These are phyloP conservation scores for Stephania yunnanensis DNA, from an alignment of 164 flowering plant genomes.

Conservation along the genomic window DNA sequence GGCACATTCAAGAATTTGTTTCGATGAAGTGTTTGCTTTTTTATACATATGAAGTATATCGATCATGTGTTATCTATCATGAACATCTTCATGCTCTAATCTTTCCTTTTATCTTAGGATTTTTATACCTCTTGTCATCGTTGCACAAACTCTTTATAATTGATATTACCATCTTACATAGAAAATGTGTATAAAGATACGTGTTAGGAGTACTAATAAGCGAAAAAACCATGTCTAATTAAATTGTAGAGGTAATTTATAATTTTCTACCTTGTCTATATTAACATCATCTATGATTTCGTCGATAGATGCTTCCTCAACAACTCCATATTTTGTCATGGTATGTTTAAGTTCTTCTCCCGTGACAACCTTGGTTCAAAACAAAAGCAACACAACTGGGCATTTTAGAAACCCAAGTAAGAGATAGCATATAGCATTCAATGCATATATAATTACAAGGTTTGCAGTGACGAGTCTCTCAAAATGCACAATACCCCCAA, in stretches of 20 bases:
- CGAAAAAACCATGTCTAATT: neutral
- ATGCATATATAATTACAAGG: too few relatives aligned
- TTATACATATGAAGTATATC: too few relatives aligned
- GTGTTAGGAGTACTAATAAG: neutral
- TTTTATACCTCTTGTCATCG: constrained; percentile 71
- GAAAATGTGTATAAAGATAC: neutral
- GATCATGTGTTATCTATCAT: neutral
- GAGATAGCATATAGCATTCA: too few relatives aligned
- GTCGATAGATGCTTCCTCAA: constrained; percentile 78
- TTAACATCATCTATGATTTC: constrained; percentile 80
- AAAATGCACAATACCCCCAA: neutral
- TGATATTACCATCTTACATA: constrained; percentile 73
- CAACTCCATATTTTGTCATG: constrained; percentile 70
- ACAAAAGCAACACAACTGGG: neutral
- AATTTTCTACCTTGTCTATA: constrained; percentile 39
- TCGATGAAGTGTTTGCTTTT: too few relatives aligned
- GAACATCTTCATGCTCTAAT: constrained; percentile 3
- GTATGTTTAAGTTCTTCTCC: constrained; percentile 85
- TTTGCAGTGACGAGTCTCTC: neutral
- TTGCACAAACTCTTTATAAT: constrained; percentile 75
- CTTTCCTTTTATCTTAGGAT: constrained; percentile 21
- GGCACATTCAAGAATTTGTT: too few relatives aligned
- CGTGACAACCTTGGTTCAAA: constrained; percentile 34
- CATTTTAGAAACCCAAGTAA: too few relatives aligned
- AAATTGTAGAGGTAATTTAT: neutral